Conservation (phyloP, 2,329 filamentous ascomycete species). For the Penicillium sp. region DNA sequence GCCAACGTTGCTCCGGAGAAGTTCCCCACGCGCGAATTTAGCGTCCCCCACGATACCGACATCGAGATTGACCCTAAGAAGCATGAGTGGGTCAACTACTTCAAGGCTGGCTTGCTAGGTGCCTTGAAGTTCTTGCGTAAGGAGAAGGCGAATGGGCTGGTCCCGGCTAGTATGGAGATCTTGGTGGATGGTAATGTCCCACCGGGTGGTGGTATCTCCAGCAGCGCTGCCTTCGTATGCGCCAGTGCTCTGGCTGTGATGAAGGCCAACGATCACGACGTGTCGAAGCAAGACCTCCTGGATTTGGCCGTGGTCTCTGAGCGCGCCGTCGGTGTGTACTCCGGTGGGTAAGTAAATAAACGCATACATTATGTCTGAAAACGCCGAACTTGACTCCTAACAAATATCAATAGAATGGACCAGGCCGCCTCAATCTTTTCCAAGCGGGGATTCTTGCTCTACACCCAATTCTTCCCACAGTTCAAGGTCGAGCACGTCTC, state of each 20-base stretch:
- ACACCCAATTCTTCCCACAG: constrained; percentile 79
- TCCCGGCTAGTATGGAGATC: constrained; percentile 73
- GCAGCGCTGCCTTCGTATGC: constrained; percentile 88
- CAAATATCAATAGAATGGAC: constrained; percentile 65
- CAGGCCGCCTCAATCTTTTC: constrained; percentile 95
- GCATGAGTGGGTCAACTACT: constrained; percentile 98
- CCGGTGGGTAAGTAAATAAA: constrained; percentile 63
- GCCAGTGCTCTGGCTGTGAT: constrained; percentile 83
- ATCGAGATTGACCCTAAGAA: constrained; percentile 78
- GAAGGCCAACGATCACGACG: constrained; percentile 71
- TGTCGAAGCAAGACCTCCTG: constrained; percentile 87
- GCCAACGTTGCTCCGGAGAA: constrained; percentile 70
- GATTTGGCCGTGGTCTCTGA: constrained; percentile 94
- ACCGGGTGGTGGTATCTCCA: constrained; percentile 84
- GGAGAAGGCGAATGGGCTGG: constrained; percentile 59
- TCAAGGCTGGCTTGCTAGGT: constrained; percentile 82
- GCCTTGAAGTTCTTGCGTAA: constrained; percentile 68
- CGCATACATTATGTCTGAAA: too few relatives aligned
- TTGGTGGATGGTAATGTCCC: constrained; percentile 89
- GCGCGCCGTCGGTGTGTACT: constrained; percentile 90
- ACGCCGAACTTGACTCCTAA: neutral
- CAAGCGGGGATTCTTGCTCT: constrained; percentile 74
- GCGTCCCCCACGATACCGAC: constrained; percentile 55
- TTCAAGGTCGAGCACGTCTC: constrained; percentile 71
- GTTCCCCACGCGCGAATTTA: constrained; percentile 70